Evolutionary conservation across 768 basidiomycete species (phyloP), one percentile per base, ranked within the genome.

Genomic region (Boletus barrowsii): DNA sequence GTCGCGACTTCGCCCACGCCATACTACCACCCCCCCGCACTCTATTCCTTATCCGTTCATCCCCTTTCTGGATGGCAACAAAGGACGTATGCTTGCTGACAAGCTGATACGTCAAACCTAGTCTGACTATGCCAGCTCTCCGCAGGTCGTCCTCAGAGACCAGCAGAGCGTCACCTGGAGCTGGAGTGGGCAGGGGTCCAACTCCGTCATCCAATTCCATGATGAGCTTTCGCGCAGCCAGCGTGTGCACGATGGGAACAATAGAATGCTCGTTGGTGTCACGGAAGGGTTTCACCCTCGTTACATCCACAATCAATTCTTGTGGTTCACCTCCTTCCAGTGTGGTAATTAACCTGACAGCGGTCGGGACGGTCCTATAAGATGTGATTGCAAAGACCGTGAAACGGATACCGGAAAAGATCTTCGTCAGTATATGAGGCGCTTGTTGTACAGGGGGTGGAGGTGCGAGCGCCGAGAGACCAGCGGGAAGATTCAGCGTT

Each of bases 171-270:
- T 72, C 68, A 17, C 48, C 56, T 8, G 61, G 56, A 7, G 67
- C 53, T 5, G 72, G 56, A 10, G 48, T 56, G 5, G 73, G 75
- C 22, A 75, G 67, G n/a, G 68, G 70, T 18, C 68, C 70, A 20
- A 53, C 61, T 5, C 55, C 51, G 24, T 75, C 75, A 43, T 77
- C 73, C 41, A 83, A 64, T 17, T 81, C 81, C 58, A 76, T 76
- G n/a, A 86, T 79, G 29, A 86, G 70, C 14, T 70, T 68, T 53
- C 79, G 76, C 2, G 83, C 84, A 6, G 81, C 78, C 37, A 86
- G 68, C 0, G 78, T 75, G 60, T 86, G 85, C 26, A 86, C 63
- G 15, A 79, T 67, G 51, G 59, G 73, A 46, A 54, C 70, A 49
- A 29, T 15, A 0, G 61, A 60, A 20, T 61, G 18, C 1, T 48